Evolutionary conservation across 805 yeast species (phyloP).

Genomic region (Barnettozyma botsteinii): DNA sequence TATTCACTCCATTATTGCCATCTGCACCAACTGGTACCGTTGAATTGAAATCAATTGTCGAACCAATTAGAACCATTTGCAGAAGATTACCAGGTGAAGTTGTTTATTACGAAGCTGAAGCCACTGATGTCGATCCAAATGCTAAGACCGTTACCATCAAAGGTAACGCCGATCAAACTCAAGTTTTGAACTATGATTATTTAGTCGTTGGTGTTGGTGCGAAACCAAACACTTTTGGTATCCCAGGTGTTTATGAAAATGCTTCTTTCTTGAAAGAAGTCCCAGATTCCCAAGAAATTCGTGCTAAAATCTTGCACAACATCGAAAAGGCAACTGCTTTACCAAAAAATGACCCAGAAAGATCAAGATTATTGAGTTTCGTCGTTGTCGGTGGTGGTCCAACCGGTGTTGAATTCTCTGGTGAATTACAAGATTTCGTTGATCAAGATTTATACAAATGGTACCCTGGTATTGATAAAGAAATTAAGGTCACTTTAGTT

Average conservation of each 20-base stretch:
- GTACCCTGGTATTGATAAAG: constrained; percentile 82
- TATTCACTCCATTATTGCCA: constrained; percentile 94
- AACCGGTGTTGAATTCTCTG: constrained; percentile 96
- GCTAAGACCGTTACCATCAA: constrained; percentile 63
- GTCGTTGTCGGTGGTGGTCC: constrained; percentile 98
- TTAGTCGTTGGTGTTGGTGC: constrained; percentile 86
- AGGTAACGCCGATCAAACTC: constrained; percentile 31
- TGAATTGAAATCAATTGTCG: constrained; percentile 85
- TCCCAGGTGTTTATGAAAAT: too few relatives aligned
- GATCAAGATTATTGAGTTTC: constrained; percentile 77
- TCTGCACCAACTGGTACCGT: constrained; percentile 94
- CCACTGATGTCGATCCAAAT: constrained; percentile 75
- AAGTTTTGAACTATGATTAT: constrained; percentile 66
- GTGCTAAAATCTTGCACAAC: constrained; percentile 77
- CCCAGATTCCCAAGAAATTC: constrained; percentile 75
- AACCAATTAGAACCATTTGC: constrained; percentile 86
- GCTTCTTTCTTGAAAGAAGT: constrained; percentile 90
- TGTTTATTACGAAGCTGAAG: constrained; percentile 84
- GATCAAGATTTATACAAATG: constrained; percentile 84
- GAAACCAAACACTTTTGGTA: too few relatives aligned
- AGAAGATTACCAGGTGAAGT: constrained; percentile 73
- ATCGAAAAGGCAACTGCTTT: constrained; percentile 84
- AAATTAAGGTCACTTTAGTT: constrained; percentile 77
- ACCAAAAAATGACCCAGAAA: constrained; percentile 71
- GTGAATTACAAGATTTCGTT: constrained; percentile 91